Percentiles rank a stretch among this genome's conserved stretches.
Evolutionary conservation across 2,329 filamentous ascomycete species (phyloP).

Genomic region (Sphaerulina musiva): DNA sequence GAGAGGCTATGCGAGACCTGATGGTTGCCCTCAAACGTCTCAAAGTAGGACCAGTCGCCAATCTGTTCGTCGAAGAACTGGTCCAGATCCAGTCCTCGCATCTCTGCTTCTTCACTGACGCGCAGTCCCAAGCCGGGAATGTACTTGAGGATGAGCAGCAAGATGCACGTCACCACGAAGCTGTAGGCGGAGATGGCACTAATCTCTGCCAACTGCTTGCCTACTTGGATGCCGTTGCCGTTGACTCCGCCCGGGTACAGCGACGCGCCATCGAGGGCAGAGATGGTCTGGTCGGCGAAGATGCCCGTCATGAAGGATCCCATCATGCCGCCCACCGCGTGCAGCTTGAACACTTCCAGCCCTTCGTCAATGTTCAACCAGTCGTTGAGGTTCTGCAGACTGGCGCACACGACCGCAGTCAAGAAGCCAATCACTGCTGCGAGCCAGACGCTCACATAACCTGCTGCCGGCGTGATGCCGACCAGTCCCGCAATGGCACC

Average conservation of each 20-base stretch:
- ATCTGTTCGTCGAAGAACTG: constrained; percentile 55
- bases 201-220: constrained; percentile 52
- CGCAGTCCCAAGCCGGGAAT: constrained; percentile 50
- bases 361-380: constrained; percentile 53
- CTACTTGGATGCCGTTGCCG: constrained; percentile 51
- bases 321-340: constrained; percentile 52
- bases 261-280: constrained; percentile 46
- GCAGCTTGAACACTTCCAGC: constrained; percentile 55
- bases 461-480: constrained; percentile 54
- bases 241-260: constrained; percentile 48
- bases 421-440: constrained; percentile 53
- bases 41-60: constrained; percentile 31
- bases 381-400: constrained; percentile 47
- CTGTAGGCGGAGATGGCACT: constrained; percentile 49
- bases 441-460: constrained; percentile 30
- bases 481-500: constrained; percentile 55
- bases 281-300: constrained; percentile 47
- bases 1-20: constrained; percentile 25
- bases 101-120: constrained; percentile 50
- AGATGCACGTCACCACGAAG: constrained; percentile 47
- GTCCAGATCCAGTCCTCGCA: constrained; percentile 49
- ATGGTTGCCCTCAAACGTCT: constrained; percentile 17
- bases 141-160: constrained; percentile 49
- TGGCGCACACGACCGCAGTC: constrained; percentile 47
- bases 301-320: constrained; percentile 54